These are phyloP conservation scores for Petrea volubilis DNA, from an alignment of 257 asterid genomes.

Conservation along the genomic window DNA sequence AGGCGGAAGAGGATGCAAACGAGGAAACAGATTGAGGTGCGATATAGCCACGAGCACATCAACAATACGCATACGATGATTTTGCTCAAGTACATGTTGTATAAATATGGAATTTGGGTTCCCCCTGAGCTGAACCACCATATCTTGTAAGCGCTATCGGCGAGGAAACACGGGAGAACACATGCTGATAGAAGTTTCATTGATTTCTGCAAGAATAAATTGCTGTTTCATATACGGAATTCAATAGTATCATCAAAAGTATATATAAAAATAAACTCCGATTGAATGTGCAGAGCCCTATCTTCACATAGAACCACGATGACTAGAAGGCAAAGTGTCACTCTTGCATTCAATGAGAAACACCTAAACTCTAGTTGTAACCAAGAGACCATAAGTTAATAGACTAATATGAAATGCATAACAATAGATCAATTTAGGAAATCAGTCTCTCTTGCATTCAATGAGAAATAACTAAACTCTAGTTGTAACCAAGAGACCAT, in stretches of 20 bases:
- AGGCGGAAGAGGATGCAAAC: constrained; percentile 87
- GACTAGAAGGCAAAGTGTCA: too few species aligned
- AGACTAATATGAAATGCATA: not conserved
- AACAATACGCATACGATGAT: constrained; percentile 54
- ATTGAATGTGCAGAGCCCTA: too few species aligned
- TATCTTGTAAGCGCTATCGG: constrained; percentile 67
- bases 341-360: not conserved
- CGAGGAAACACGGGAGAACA: constrained; percentile 80
- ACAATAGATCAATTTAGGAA: not conserved
- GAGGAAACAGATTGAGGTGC: constrained; percentile 71
- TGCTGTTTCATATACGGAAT: not conserved
- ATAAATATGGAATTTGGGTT: constrained; percentile 71
- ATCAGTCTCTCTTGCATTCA: not conserved
- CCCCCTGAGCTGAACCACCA: constrained; percentile 97
- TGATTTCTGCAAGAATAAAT: constrained; percentile 60
- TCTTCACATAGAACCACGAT: too few species aligned
- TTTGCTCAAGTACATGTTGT: constrained; percentile 61
- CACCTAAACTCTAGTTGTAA: not conserved
- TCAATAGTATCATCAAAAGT: too few species aligned
- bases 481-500: not conserved
- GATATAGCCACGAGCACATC: constrained; percentile 82
- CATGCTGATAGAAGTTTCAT: constrained; percentile 75
- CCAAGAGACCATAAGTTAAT: not conserved
- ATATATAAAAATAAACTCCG: too few species aligned
- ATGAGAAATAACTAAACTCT: not conserved